Base-by-base conservation (phyloP, 2,329 filamentous ascomycete species). In the Alternaria sp. region DNA sequence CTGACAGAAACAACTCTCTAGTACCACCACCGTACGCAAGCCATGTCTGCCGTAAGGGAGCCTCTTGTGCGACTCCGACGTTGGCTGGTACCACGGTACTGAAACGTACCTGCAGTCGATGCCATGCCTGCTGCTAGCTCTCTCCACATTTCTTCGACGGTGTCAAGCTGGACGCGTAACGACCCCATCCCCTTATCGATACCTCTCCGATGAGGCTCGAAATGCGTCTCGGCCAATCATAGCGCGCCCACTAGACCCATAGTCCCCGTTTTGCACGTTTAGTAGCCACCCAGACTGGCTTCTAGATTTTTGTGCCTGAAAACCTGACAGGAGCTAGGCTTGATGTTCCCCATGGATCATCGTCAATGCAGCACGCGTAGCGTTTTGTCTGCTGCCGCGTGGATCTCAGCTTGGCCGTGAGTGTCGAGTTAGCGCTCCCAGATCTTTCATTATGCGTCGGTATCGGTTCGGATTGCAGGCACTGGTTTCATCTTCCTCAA, bases 91-190 rank as follows among this genome's bases (percentile, higher is more conserved):
- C 62, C 53, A 57, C 57, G 54, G 59, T 56, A 64, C 62, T 74
- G 69, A 72, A 72, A 73, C 70, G 59, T 52, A 56, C 40, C 45
- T 57, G 62, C 45, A 57, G 56, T 58, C 55, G 38, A 59, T 60
- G 48, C 46, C 58, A 66, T 64, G 60, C 67, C 59, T 68, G 55
- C 60, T 45, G 61, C 63, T 62, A 65, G 61, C 54, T 46, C 40
- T 67, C 74, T 67, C 74, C 73, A 76, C 72, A 69, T 56, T 68
- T 72, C 65, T 59, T 71, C 67, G 66, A 67, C 71, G 64, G 59
- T 66, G 62, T 60, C 41, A 66, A 68, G 70, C 68, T 69, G 66
- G 72, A 73, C 74, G 73, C 73, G 75, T 77, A 72, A 74, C 67
- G 74, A 69, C 60, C 60, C 63, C 62, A 64, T 65, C 58, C 54